phyloP scores from a whole-genome alignment of 805 yeast genomes.

The Kregervanrija pseudodelftensis region DNA sequence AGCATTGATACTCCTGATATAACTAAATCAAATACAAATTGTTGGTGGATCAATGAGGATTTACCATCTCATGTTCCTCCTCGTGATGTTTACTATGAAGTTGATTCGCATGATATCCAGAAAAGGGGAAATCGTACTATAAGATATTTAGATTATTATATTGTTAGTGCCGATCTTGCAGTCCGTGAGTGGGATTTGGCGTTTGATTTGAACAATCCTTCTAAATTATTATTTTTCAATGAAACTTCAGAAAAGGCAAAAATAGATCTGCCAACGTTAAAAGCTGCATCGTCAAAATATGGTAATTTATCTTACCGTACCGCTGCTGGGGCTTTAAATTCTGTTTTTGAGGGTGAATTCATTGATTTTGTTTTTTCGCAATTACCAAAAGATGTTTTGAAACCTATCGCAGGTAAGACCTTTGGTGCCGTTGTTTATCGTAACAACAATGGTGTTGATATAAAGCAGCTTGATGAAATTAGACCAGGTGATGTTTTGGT shows the following conservation, averaged over 20 bases:
- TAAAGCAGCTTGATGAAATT: constrained; percentile 52
- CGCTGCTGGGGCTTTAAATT: constrained; percentile 30
- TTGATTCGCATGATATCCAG: constrained; percentile 46
- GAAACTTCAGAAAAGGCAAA: constrained; percentile 35
- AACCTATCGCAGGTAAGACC: constrained; percentile 54
- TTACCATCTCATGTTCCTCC: constrained; percentile 46
- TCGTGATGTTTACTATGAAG: constrained; percentile 52
- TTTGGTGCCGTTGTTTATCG: constrained; percentile 69
- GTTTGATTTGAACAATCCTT: constrained; percentile 50
- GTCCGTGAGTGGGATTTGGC: constrained; percentile 54
- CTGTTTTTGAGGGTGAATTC: constrained; percentile 23
- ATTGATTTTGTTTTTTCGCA: constrained; percentile 31
- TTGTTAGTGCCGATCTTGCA: constrained; percentile 66
- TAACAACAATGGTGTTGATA: constrained; percentile 42
- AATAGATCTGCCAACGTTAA: constrained; percentile 36
- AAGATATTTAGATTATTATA: constrained; percentile 56
- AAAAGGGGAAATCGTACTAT: constrained; percentile 52
- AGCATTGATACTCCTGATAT: not conserved
- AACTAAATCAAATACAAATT: constrained; percentile 1
- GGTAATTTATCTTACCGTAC: constrained; percentile 45
- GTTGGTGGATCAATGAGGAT: constrained; percentile 64
- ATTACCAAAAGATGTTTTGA: constrained; percentile 28
- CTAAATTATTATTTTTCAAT: constrained; percentile 36
- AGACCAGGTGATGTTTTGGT: constrained; percentile 82
- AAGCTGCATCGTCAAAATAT: constrained; percentile 38